Evolutionary conservation across 164 flowering plant genomes (phyloP).

Genomic region (Liriodendron chinense): DNA sequence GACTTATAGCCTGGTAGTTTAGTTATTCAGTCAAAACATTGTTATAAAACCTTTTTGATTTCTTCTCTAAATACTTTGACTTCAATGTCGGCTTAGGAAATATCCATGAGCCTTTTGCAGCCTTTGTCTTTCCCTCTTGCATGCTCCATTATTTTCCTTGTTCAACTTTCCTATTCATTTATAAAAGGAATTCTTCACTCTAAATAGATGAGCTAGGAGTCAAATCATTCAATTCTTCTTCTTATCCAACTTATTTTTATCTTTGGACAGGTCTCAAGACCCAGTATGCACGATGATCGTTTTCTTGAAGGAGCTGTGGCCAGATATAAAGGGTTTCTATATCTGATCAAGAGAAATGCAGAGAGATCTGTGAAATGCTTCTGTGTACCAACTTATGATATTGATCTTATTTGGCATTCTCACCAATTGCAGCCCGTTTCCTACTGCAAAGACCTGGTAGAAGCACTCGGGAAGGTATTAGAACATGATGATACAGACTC

Average conservation of each 20-base stretch:
- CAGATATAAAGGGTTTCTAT: conserved; percentile 88
- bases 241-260: neutral
- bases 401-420: conserved; percentile 96
- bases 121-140: neutral
- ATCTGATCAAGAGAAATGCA: conserved; percentile 77
- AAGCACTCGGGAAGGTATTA: conserved; percentile 56
- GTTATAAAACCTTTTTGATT: neutral
- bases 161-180: neutral
- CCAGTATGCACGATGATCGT: conserved; percentile 51
- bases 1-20: too few relatives aligned
- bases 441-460: conserved; percentile 62
- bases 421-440: conserved; percentile 84
- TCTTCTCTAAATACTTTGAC: neutral
- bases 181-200: neutral
- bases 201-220: neutral
- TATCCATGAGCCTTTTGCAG: neutral
- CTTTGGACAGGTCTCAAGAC: conserved; percentile 60
- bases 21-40: too few relatives aligned
- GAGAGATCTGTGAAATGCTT: conserved; percentile 57
- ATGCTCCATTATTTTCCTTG: neutral
- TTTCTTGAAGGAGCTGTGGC: conserved; percentile 80
- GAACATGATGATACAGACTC: conserved; percentile 92
- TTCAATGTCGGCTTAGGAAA: neutral
- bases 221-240: neutral
- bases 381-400: conserved; percentile 94